Conservation (phyloP, 1,284 basidiomycete genomes). For the Agroathelia rolfsii region DNA sequence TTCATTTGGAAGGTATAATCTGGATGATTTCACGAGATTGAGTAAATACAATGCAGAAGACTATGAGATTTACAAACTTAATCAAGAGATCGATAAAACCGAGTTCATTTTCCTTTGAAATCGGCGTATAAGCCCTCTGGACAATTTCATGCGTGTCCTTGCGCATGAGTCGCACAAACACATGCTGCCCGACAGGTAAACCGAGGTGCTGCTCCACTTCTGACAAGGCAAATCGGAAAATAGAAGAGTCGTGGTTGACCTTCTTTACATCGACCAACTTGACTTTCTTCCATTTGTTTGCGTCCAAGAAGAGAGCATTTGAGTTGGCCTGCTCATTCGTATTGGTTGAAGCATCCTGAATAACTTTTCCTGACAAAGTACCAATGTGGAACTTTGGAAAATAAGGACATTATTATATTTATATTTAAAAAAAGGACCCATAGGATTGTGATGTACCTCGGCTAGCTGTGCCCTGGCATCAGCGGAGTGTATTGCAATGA, state of each 20-base stretch:
- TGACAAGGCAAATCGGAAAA: slow-evolving; percentile 46
- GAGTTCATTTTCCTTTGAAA: slow-evolving; percentile 32
- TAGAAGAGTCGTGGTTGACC: slow-evolving; percentile 38
- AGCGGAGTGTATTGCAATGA: slow-evolving; percentile 45
- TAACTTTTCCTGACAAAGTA: slow-evolving; percentile 19
- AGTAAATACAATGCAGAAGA: no score
- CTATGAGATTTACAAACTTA: slow-evolving; percentile 41
- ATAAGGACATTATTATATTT: slow-evolving; percentile 10
- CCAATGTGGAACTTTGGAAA: slow-evolving; percentile 33
- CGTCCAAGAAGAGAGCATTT: slow-evolving; percentile 32
- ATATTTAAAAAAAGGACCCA: no score
- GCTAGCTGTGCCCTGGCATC: slow-evolving; percentile 39
- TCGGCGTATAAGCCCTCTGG: slow-evolving; percentile 57
- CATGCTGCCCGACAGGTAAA: slow-evolving; percentile 56
- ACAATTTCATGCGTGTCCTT: slow-evolving; percentile 34
- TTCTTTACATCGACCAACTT: slow-evolving; percentile 29
- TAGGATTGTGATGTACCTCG: slow-evolving; percentile 21
- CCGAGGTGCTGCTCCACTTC: slow-evolving; percentile 37
- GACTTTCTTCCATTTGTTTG: slow-evolving; percentile 43
- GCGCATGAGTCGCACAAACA: slow-evolving; percentile 39
- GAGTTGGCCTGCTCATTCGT: slow-evolving; percentile 9
- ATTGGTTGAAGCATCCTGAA: no score
- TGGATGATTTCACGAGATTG: no score
- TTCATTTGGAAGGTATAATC: slow-evolving; percentile 35
- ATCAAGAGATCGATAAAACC: slow-evolving; percentile 48